A percentile compares a stretch with the other conserved stretches of the same genome.
Conservation (phyloP, 208 protist genomes). For the Wallacemonas collosoma region DNA sequence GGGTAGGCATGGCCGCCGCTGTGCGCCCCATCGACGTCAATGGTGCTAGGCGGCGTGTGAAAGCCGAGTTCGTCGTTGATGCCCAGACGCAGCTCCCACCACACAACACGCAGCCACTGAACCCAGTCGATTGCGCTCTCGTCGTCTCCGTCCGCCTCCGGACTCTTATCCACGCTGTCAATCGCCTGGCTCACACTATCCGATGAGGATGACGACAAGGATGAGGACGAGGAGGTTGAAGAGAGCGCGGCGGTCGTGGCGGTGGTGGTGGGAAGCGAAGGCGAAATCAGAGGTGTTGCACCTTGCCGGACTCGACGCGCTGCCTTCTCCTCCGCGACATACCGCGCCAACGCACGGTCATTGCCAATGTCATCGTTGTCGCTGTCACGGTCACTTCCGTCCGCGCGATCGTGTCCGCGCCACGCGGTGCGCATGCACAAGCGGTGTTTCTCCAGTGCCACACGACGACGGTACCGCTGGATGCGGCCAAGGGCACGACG, state of each 20-base stretch:
- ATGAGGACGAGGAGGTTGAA: not conserved
- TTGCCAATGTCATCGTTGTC: not conserved
- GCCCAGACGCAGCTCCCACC: constrained; percentile 10
- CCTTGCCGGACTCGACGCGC: not conserved
- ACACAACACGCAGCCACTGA: not conserved
- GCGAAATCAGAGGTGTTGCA: not conserved
- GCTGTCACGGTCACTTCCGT: not conserved
- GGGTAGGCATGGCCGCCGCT: too few relatives aligned
- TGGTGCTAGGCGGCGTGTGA: not conserved
- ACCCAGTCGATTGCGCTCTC: not conserved
- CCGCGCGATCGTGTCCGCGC: too few relatives aligned
- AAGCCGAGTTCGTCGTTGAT: constrained; percentile 14
- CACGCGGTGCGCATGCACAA: not conserved
- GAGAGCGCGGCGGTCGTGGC: not conserved
- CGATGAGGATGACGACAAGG: not conserved
- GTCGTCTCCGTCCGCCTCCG: not conserved
- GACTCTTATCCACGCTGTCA: too few relatives aligned
- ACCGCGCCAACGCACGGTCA: not conserved
- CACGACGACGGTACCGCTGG: constrained; percentile 9
- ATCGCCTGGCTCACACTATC: too few relatives aligned
- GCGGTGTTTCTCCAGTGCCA: constrained; percentile 15
- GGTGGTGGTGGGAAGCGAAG: not conserved
- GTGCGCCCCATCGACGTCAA: not conserved
- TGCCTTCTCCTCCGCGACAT: not conserved
- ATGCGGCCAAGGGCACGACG: constrained; percentile 41